Conservation (phyloP, 1,284 basidiomycete genomes). For the Porphyrellus sp. region DNA sequence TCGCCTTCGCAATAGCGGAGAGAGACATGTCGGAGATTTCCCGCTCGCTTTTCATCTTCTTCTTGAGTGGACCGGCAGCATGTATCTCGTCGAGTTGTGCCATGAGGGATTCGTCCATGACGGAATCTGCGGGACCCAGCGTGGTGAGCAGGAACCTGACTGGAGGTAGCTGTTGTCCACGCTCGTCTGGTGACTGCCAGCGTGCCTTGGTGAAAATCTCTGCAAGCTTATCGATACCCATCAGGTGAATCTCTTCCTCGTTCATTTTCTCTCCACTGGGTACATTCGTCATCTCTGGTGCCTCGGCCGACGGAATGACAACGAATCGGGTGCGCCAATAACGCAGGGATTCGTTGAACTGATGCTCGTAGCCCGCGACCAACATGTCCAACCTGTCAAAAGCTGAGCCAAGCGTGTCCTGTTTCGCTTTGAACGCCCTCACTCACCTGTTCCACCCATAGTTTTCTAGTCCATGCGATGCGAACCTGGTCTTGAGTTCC, state of each 20-base stretch:
- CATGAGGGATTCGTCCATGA: conserved; percentile 75
- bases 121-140: conserved; percentile 73
- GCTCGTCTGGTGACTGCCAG: conserved; percentile 69
- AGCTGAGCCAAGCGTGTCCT: background rate
- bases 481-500: conserved; percentile 73
- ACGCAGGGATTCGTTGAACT: conserved; percentile 76
- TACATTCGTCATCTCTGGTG: conserved; percentile 54
- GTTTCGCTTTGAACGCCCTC: background rate
- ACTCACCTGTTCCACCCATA: conserved; percentile 79
- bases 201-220: conserved; percentile 82
- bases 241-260: conserved; percentile 83
- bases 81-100: conserved; percentile 79
- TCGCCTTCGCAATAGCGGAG: conserved; percentile 64
- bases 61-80: conserved; percentile 64
- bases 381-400: conserved; percentile 67
- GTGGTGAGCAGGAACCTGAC: conserved; percentile 78
- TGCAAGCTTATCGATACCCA: conserved; percentile 89
- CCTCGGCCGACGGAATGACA: conserved; percentile 81
- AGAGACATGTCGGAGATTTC: conserved; percentile 65
- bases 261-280: conserved; percentile 69
- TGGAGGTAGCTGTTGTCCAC: conserved; percentile 47
- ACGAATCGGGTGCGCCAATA: conserved; percentile 98
- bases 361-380: conserved; percentile 81
- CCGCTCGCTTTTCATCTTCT: conserved; percentile 74
- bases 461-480: conserved; percentile 73